Conservation (phyloP, 495 filamentous ascomycete genomes). For the Sordaria brevicollis region DNA sequence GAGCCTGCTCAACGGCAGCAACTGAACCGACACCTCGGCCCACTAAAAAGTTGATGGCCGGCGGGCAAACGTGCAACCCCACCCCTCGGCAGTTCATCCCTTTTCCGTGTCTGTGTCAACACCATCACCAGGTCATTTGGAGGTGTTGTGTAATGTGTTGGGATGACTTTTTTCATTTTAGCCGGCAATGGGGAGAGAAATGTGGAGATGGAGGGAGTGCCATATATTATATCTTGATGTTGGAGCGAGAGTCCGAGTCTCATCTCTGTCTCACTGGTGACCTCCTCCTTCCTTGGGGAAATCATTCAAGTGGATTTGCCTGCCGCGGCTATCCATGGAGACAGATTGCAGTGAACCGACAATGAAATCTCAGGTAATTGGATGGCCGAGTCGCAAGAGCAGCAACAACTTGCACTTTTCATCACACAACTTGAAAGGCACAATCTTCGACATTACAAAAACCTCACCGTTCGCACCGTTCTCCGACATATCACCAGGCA, state of each 20-base stretch:
- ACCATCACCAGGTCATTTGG: no score
- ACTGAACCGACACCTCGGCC: not conserved
- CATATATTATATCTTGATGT: not conserved
- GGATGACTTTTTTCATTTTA: not conserved
- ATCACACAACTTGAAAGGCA: no score
- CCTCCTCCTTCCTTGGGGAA: not conserved
- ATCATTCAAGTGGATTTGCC: no score
- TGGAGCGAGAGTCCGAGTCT: not conserved
- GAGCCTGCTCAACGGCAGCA: not conserved
- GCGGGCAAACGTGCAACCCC: not conserved
- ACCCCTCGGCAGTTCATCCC: not conserved
- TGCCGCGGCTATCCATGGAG: no score
- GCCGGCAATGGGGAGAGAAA: not conserved
- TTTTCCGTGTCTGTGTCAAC: not conserved
- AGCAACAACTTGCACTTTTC: no score
- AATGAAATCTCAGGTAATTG: no score
- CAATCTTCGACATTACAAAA: no score
- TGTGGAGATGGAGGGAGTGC: not conserved
- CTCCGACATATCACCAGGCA: no score
- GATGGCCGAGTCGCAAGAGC: no score
- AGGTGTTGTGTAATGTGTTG: no score
- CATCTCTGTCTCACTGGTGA: not conserved
- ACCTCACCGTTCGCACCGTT: no score
- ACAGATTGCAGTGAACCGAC: no score
- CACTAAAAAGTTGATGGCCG: not conserved